Evolutionary conservation across 352 stramenopile genomes (phyloP), one percentile per base, ranked within the genome.

Genomic region (Aphanomyces stellatus): DNA sequence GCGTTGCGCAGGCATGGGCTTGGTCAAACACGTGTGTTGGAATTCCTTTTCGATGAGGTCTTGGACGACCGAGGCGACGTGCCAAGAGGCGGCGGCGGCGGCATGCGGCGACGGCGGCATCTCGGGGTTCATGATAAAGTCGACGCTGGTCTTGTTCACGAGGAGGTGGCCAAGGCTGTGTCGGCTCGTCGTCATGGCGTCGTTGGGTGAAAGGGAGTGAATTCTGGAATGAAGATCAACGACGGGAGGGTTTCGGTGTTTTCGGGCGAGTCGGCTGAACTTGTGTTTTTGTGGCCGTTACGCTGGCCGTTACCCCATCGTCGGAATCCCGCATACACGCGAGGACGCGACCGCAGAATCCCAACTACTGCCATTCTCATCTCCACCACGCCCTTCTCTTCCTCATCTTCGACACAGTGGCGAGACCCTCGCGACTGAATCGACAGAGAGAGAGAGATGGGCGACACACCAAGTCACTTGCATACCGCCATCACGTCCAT

Each of bases 41-140:
- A 64, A 64, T 53, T 64, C 56, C 7, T 25, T 35, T 8, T 64
- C 56, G 17, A 64, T 64, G 35, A 51, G 56, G 7, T 30, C 41
- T 22, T 64, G 56, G 37, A 64, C 56, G 17, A 25, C 30, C 11
- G 37, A 11, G 37, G 37, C 11, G n/a, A 46, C 37, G 13, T 46
- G 37, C 37, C 37, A 46, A n/a, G n/a, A n/a, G n/a, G n/a, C n/a
- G 11, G 37, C n/a, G 13, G 37, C 1, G 37, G n/a, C 11, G 11
- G 37, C 11, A 46, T 46, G 37, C 37, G 37, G 37, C 37, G 37
- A 46, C n/a, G 37, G 37, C 37, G 37, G 37, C n/a, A n/a, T 11
- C 11, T 46, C 37, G n/a, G 37, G 37, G 24, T 53, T 53, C 46
- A 53, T 11, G 46, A 53, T 53, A 28, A 53, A 53, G 24, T 53